Evolutionary conservation across 208 protist genomes (phyloP), one percentile per base, ranked within the genome.

Genomic region (Leishmania aethiopica): DNA sequence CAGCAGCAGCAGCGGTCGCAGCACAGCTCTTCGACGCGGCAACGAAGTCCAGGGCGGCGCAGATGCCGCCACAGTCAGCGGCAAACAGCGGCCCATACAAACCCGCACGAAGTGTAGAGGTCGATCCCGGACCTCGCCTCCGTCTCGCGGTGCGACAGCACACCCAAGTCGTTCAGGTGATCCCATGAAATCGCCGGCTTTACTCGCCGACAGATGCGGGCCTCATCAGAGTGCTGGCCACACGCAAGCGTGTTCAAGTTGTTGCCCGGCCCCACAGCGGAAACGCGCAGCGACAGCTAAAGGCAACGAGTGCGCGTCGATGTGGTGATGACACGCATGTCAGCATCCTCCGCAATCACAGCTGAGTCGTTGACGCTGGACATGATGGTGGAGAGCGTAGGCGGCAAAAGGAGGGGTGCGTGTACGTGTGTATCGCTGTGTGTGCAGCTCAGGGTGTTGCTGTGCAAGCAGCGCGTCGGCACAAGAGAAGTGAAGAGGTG

Each of bases 181-280:
- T 74, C 71, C 81, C 78, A 81, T 64, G 60, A 55, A 40, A 57
- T 45, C 8, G 62, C 37, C 77, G 57, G 72, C 76, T 89, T 82
- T 17, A 84, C 79, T 17, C 78, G 69, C 11, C 86, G 67, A 75
- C 66, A 83, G 59, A 89, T 86, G 42, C 82, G 75, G 28, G 86
- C 82, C 32, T 83, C 86, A 42, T 89, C 78, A 59, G 80, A 82
- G 82, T 86, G 82, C 79, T 84, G 86, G 1, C 78, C 81, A 42
- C 86, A 78, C n/a, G 81, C 81, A 7, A 85, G 79, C 35, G 35
- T 71, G 25, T 22, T 42, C 22, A 40, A 32, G 86, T 82, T 86
- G 76, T 81, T 17, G 28, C 55, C 71, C 22, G 78, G 82, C 32
- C 82, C 79, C 17, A 89, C 42, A 32, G 84, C 77, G 7, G 82